Base-by-base conservation (phyloP, 2,329 filamentous ascomycete species). In the Fusarium paranaense region DNA sequence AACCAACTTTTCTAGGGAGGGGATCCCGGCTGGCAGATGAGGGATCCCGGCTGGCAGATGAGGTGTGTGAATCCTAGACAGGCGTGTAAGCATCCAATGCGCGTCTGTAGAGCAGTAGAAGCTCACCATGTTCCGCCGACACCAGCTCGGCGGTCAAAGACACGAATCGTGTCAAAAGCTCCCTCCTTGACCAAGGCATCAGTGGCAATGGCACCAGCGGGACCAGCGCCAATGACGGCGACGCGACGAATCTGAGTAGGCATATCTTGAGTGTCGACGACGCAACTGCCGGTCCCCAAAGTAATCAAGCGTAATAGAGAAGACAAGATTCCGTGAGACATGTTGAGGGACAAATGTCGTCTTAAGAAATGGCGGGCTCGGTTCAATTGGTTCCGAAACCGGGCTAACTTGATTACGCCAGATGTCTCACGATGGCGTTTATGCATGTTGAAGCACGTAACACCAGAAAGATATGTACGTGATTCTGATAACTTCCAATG, bases 151-250 rank as follows among this genome's bases (percentile, higher is more conserved):
- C 72, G 70, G 13, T 74, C 72, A 47, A 74, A 74, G 2, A 74
- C 69, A 0, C 66, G 66, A 37, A 75, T 65, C 2, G 27, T 63
- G 9, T 75, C 72, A 37, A 75, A 73, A 0, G 20, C 50, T 25
- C 35, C 32, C 63, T 75, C 72, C 9, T 73, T 73, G 20, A 62
- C 66, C 3, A 74, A 52, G 3, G 72, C 72, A 22, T 74, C 72
- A n/a, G 69, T 61, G 16, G 56, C 42, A 22, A 74, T 75, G 14
- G 72, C 72, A 8, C 72, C 69, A 18, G 72, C 66, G 10, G 72
- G 72, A 1, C 72, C 72, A 14, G 72, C 69, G 3, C 72, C 72
- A 45, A 74, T 50, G 33, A 75, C 72, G 45, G 72, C 69, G 54
- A 58, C 54, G 11, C 54, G 54, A 25, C 54, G 54, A n/a, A 58